These are phyloP conservation scores for Trichoderma brevicompactum DNA, from an alignment of 2,329 filamentous ascomycete species.

Conservation along the genomic window DNA sequence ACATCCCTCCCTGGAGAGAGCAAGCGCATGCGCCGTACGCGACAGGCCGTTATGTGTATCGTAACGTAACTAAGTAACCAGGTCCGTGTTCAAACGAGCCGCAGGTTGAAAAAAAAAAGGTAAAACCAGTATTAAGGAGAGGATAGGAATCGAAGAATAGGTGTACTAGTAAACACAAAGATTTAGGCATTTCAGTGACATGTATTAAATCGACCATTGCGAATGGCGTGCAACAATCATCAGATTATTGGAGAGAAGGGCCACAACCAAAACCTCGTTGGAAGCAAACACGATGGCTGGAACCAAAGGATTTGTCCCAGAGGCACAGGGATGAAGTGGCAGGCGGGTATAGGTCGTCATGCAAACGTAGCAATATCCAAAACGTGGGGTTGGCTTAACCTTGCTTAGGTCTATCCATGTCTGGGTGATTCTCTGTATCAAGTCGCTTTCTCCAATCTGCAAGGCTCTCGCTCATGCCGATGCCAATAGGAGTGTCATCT, in stretches of 20 bases:
- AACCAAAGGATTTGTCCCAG: neutral
- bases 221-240: conserved; percentile 21
- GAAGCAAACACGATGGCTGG: neutral
- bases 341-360: conserved; percentile 41
- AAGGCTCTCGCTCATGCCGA: conserved; percentile 70
- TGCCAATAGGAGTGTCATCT: conserved; percentile 47
- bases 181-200: conserved; percentile 29
- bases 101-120: neutral
- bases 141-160: conserved; percentile 30
- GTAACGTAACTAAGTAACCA: conserved; percentile 19
- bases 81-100: conserved; percentile 19
- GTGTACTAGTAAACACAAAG: conserved; percentile 20
- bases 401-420: conserved; percentile 39
- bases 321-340: conserved; percentile 34
- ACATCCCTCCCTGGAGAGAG: conserved; percentile 25
- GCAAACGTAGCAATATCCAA: conserved; percentile 39
- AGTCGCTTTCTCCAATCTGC: conserved; percentile 81
- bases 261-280: neutral
- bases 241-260: neutral
- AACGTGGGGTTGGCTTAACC: conserved; percentile 33
- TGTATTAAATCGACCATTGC: conserved; percentile 6
- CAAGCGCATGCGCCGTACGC: conserved; percentile 25
- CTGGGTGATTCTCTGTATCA: conserved; percentile 54
- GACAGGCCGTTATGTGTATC: conserved; percentile 26
- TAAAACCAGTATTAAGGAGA: conserved; percentile 31